Evolutionary conservation across 1,284 basidiomycete species (phyloP).

Genomic region (Apiotrichum brassicae): DNA sequence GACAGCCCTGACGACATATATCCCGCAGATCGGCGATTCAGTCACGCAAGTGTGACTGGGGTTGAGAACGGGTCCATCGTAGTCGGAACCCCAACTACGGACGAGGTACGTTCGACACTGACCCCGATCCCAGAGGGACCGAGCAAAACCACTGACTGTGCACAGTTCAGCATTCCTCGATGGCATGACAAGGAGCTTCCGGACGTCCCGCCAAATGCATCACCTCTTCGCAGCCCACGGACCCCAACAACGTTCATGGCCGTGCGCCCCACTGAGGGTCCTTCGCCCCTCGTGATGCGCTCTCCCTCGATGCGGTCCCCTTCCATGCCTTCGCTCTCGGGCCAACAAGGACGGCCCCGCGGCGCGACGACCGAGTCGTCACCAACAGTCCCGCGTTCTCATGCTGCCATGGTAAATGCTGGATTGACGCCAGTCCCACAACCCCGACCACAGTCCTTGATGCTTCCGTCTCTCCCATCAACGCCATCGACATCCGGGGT

Average conservation of each 20-base stretch:
- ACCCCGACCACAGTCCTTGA: slow-evolving; percentile 14
- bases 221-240: background rate
- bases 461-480: slow-evolving; percentile 1
- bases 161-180: background rate
- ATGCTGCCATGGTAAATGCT: background rate
- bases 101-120: background rate
- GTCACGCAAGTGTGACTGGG: too few species aligned
- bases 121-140: background rate
- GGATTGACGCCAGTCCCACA: background rate
- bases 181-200: slow-evolving; percentile 5
- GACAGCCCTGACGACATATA: background rate
- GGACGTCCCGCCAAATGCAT: background rate
- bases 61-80: too few species aligned
- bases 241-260: background rate
- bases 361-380: slow-evolving; percentile 1
- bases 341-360: background rate
- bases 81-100: background rate
- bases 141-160: background rate
- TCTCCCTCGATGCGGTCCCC: background rate
- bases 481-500: slow-evolving; percentile 13
- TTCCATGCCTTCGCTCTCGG: slow-evolving; percentile 1
- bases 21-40: background rate
- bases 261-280: background rate
- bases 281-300: background rate
- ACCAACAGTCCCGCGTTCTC: slow-evolving; percentile 6